Percentiles rank a stretch among this genome's conserved stretches.
Evolutionary conservation across 1,284 basidiomycete species (phyloP).

Genomic region (Rhodotorula sp.): DNA sequence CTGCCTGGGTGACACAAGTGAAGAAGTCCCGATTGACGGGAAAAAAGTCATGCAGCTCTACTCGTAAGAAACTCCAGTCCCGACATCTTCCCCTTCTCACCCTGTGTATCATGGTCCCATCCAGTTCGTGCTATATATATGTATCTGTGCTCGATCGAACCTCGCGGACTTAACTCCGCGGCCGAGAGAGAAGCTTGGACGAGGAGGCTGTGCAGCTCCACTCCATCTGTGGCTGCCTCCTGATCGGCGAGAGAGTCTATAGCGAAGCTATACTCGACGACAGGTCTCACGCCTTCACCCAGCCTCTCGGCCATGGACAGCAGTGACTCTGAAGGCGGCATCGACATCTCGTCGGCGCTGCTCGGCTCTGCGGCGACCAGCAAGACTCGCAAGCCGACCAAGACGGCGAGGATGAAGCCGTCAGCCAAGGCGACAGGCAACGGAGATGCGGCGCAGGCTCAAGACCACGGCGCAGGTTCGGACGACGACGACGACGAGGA

Average conservation of each 20-base stretch:
- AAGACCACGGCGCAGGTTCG: neutral
- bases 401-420: neutral
- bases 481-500: conserved; percentile 17
- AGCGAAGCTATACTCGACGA: conserved; percentile 70
- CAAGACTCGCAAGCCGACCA: conserved; percentile 1
- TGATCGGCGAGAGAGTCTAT: no score
- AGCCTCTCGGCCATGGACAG: neutral
- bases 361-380: conserved; percentile 1
- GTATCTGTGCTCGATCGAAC: no score
- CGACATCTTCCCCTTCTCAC: no score
- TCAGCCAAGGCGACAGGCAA: neutral
- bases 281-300: no score
- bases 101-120: no score
- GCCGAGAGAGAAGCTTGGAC: conserved; percentile 62
- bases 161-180: conserved; percentile 41
- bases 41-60: no score
- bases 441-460: neutral
- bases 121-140: no score
- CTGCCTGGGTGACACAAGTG: no score
- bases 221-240: conserved; percentile 24
- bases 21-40: no score
- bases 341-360: conserved; percentile 30
- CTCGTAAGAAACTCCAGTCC: no score
- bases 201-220: conserved; percentile 61
- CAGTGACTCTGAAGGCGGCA: conserved; percentile 17